Base-by-base conservation (phyloP, 805 yeast species). In the Wickerhamomyces queroliae region DNA sequence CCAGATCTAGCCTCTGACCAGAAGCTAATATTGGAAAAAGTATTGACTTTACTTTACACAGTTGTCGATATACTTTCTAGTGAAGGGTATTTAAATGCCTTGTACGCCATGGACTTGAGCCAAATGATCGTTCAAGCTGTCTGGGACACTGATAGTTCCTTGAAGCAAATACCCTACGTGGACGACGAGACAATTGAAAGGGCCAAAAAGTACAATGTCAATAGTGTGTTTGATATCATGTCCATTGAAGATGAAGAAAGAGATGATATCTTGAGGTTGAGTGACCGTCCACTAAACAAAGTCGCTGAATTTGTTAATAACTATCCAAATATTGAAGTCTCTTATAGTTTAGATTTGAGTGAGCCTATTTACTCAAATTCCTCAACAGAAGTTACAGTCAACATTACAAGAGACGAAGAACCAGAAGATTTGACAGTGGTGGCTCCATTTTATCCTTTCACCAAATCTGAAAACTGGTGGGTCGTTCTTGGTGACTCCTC, bases 231-330 rank as follows among this genome's bases (percentile, higher is more conserved):
- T 51, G 97, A 90, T 62, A 70, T 91, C 26, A 83, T 88, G 63
- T 68, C 67, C 10, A 56, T 74, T 41, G 95, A 87, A 41, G 95
- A 91, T 60, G 83, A 88, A 44, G 66, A 74, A 41, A 66, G 91
- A 39, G 80, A 75, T 38, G 69, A 70, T 12, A 63, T 90, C 2
- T 63, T 91, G 43, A 77, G 74, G 17, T 62, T 81, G 45, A 61
- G 67, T 10, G 76, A 73, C 2, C 57, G 56, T 3, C 64, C 77
- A 44, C 62, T 90, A 49, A 66, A 70, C 29, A 70, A 68, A 19
- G 89, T 91, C 36, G 97, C 97, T 0, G 77, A 77, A 15, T 93
- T 91, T 66, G 95, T 89, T 39, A 93, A 93, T 61, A 77, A 74
- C 45, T 93, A 84, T 59, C 99, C 99, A 12, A 85, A 84, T 54